These are phyloP conservation scores for Leptographium wingfieldii DNA, from an alignment of 2,329 filamentous ascomycete species.

Conservation along the genomic window DNA sequence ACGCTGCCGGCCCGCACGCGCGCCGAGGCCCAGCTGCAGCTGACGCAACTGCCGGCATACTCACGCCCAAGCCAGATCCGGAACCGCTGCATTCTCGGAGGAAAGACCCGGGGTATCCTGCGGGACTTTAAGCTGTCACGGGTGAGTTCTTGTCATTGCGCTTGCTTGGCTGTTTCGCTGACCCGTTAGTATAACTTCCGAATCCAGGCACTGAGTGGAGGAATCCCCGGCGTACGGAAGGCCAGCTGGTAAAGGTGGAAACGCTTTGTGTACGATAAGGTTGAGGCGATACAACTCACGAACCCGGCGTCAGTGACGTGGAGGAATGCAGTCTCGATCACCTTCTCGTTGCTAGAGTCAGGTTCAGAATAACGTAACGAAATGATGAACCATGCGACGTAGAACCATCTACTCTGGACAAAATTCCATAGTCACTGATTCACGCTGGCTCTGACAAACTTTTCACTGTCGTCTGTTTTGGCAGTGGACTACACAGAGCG, in stretches of 20 bases:
- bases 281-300: background rate
- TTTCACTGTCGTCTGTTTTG: no score
- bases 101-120: constrained; percentile 82
- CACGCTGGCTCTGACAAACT: no score
- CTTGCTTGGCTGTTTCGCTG: constrained; percentile 3
- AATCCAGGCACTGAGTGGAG: constrained; percentile 72
- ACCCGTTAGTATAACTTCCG: constrained; percentile 77
- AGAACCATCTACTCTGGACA: no score
- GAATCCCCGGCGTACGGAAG: constrained; percentile 85
- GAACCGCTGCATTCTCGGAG: constrained; percentile 85
- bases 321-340: background rate
- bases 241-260: constrained; percentile 67
- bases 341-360: background rate
- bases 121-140: constrained; percentile 84
- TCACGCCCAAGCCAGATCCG: constrained; percentile 87
- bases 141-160: constrained; percentile 42
- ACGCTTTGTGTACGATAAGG: background rate
- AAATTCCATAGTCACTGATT: no score
- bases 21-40: constrained; percentile 83
- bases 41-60: constrained; percentile 92
- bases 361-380: background rate
- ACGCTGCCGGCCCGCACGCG: constrained; percentile 69
- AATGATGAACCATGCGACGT: no score
- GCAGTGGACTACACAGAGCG: no score
- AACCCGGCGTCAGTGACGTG: background rate